Base-by-base conservation (phyloP, 1,284 basidiomycete genomes). In the Sanghuangporus baumii region DNA sequence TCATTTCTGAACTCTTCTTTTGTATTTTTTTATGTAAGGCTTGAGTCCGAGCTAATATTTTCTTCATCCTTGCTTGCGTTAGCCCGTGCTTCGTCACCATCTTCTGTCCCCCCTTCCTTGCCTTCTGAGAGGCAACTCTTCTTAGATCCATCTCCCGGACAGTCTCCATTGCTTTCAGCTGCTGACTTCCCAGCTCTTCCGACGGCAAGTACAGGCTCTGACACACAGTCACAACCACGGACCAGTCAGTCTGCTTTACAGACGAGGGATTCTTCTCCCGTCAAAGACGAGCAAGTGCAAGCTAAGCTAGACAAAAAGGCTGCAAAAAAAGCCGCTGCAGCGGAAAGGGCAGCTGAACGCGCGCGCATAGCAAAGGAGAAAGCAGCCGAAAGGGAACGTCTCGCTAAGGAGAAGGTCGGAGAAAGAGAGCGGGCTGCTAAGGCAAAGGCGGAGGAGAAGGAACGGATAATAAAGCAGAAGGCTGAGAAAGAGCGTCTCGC, bases 181-280 rank as follows among this genome's bases (percentile, higher is more conserved):
- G 76, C 82, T 70, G 89, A 91, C 72, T 92, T 92, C 71, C 90
- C 89, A 63, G 87, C 84, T 26, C 74, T 88, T 46, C 75, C 76
- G 37, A 66, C 69, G 23, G 63, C 65, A 36, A 69, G 69, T 63
- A 64, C 69, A 60, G 68, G 72, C 52, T 71, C 69, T 23, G 60
- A 71, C 47, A 64, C 64, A 37, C 56, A 78, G 59, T 67, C 69
- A 58, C 69, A 73, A 51, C 69, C 72, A 11, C 66, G 66, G 55
- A 68, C 70, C 41, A 67, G 68, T 66, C 72, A 71, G 68, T 71
- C 70, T 66, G 67, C 65, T 34, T 37, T 55, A 36, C 62, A 54
- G 43, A 64, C 46, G 4, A 40, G 38, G 41, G 41, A 55, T 8
- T 40, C 70, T 36, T 74, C 69, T 8, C 74, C 66, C 18, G 50